Evolutionary conservation across 2,329 filamentous ascomycete species (phyloP), one percentile per base, ranked within the genome.

Genomic region (Ceratocystis cubensis): DNA sequence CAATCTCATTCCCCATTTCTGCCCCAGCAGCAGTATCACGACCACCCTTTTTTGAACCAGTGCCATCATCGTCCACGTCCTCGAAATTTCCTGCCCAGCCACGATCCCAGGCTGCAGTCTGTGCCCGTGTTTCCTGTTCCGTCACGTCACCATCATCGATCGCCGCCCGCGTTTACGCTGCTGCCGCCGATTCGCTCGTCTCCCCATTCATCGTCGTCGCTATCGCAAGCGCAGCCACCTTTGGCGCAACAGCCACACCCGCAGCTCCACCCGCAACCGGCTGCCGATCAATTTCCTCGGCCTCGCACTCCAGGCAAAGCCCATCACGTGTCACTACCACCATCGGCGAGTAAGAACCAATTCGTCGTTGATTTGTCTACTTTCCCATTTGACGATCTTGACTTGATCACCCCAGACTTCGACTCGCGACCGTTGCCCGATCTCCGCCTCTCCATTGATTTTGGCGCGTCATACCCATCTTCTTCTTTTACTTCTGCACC

Each of bases 241-340:
- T 15, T 41, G 28, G 15, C 46, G 28, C 63, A 65, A 33, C 15
- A 56, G 30, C 45, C 46, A 20, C 63, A 65, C 37, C 63, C 48
- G 20, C 45, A 41, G 20, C 28, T 48, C 17, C 28, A 17, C 22
- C 22, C 62, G 13, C 10, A 41, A 3, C 37, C 44, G 30, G 8
- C 45, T 25, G 44, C 41, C 45, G 61, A 63, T 48, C 41, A 33
- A 44, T 33, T 33, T 28, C 33, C 61, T n/a, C 61, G 46, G 20
- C 41, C 22, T 6, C 17, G 13, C n/a, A 33, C n/a, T 44, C 61
- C 44, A 25, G 44, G 44, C n/a, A 63, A 63, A 22, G 64, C 64
- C 28, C 66, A 68, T 25, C 66, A 68, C 66, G 50, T 66, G 20
- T 68, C 66, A 59, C 41, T 68, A 50, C 64, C 66, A 61, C 41